Evolutionary conservation across 1,284 basidiomycete species (phyloP), one percentile per base, ranked within the genome.

Genomic region (Apiotrichum akiyoshidainum): DNA sequence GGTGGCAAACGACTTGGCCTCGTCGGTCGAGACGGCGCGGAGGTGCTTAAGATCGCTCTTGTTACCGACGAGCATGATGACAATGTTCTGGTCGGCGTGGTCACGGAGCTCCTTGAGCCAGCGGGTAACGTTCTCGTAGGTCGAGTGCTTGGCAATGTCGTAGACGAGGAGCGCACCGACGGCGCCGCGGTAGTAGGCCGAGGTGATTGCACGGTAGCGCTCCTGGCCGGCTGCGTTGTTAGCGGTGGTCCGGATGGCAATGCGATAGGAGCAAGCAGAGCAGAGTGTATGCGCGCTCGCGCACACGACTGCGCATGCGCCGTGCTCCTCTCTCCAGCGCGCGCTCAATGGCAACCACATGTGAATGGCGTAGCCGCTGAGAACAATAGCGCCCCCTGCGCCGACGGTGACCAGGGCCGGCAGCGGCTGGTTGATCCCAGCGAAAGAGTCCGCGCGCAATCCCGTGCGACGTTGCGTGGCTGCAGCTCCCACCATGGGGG

Each of bases 1-100:
- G 59, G 84, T 82, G 39, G 90, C 80, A 78, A 92, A 93, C 13
- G 81, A 80, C 82, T 89, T 92, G 52, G 91, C 91, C 80, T 93
- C 80, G 57, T 98, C 95, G 42, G 94, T 98, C 33, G 94, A 89
- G 39, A 99, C 94, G 47, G 94, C 95, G 65, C 95, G 83, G 67
- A 98, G 79, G 77, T 98, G 95, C 81, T 95, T 93, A 83, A 99
- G 86, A 86, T 99, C 95, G 76, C 89, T 92, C 87, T 99, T 99
- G 82, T 92, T 92, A 31, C 89, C 89, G 39, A 94, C 92, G 51
- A 95, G 85, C 90, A 93, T 93, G 77, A 94, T 94, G 57, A 91
- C 90, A 66, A 93, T 92, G 82, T 90, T 93, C 59, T 89, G 87
- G 76, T 94, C 91, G 41, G 92, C 91, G 70, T 94, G 91, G 76